A percentile compares a stretch with the other conserved stretches of the same genome.
Evolutionary conservation across 2,329 filamentous ascomycete species (phyloP).

Genomic region (Fusarium papillatum): DNA sequence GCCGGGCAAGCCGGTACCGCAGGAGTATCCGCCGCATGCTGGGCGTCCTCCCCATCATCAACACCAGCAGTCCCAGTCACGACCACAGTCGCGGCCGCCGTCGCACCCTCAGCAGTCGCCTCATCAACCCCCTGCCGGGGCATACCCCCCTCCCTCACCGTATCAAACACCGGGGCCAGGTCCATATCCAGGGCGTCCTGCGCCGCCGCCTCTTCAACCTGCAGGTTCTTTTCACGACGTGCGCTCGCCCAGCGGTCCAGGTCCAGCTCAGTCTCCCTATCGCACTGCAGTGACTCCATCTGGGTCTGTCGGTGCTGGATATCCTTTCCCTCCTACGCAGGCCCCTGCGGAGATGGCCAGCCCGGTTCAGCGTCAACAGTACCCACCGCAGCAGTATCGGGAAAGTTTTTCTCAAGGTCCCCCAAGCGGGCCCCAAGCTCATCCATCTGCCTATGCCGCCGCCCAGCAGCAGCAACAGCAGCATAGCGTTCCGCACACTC

Average conservation of each 20-base stretch:
- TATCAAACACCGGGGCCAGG: constrained; percentile 55
- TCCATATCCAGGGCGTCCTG: constrained; percentile 59
- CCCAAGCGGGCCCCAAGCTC: constrained; percentile 32
- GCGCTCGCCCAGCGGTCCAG: constrained; percentile 64
- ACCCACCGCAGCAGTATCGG: constrained; percentile 58
- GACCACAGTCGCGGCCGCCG: constrained; percentile 49
- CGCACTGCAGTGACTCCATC: constrained; percentile 62
- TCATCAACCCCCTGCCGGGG: constrained; percentile 44
- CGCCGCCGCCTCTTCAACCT: constrained; percentile 62
- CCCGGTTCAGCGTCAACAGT: constrained; percentile 66
- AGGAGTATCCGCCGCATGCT: constrained; percentile 57
- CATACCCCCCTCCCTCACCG: constrained; percentile 55
- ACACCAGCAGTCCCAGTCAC: constrained; percentile 43
- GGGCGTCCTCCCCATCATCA: constrained; percentile 46
- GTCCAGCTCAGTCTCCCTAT: constrained; percentile 60
- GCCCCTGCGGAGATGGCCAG: constrained; percentile 59
- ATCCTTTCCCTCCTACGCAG: constrained; percentile 65
- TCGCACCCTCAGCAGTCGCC: constrained; percentile 51
- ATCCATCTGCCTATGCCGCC: constrained; percentile 44
- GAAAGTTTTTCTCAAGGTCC: constrained; percentile 60
- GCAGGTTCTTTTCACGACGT: constrained; percentile 59
- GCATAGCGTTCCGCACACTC: constrained; percentile 60
- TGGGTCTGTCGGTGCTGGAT: constrained; percentile 58
- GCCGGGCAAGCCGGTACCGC: constrained; percentile 59
- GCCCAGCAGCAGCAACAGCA: constrained; percentile 51